Evolutionary conservation across 164 flowering plant genomes (phyloP).

Genomic region (Sedum album): DNA sequence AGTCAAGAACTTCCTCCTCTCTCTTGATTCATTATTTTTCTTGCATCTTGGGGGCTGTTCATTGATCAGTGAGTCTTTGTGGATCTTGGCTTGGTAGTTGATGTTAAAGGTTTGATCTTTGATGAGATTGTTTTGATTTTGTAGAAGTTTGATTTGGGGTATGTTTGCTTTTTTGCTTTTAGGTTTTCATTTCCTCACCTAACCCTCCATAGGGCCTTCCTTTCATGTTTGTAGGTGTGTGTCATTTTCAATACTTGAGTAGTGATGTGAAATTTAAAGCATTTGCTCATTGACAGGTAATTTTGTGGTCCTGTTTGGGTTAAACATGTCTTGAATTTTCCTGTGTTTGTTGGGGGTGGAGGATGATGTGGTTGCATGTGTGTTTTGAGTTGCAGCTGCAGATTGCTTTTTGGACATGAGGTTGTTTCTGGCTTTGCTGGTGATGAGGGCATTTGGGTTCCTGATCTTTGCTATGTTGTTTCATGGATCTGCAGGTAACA

Average conservation of each 20-base stretch:
- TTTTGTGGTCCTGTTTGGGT: conserved; percentile 1
- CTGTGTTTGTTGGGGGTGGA: neutral
- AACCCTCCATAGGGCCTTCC: neutral
- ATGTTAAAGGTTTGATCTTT: conserved; percentile 1
- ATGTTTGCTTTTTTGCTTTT: neutral
- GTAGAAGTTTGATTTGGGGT: neutral
- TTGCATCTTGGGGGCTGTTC: neutral
- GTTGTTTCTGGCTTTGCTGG: conserved; percentile 1
- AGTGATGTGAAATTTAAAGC: neutral
- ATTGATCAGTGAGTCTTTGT: neutral
- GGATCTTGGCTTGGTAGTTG: neutral
- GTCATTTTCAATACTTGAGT: neutral
- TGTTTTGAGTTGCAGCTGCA: neutral
- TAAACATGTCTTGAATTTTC: neutral
- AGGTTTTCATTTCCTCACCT: neutral
- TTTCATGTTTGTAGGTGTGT: neutral
- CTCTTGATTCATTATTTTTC: neutral
- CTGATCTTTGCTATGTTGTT: conserved; percentile 1
- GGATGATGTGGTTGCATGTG: conserved; percentile 1
- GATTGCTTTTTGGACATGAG: neutral
- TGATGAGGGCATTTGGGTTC: conserved; percentile 1
- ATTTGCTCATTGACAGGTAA: neutral
- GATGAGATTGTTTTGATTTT: neutral
- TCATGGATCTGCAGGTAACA: conserved; percentile 4
- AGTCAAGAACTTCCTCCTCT: conserved; percentile 2